phyloP scores from a whole-genome alignment of 352 stramenopile genomes.

The Phytophthora megakarya region DNA sequence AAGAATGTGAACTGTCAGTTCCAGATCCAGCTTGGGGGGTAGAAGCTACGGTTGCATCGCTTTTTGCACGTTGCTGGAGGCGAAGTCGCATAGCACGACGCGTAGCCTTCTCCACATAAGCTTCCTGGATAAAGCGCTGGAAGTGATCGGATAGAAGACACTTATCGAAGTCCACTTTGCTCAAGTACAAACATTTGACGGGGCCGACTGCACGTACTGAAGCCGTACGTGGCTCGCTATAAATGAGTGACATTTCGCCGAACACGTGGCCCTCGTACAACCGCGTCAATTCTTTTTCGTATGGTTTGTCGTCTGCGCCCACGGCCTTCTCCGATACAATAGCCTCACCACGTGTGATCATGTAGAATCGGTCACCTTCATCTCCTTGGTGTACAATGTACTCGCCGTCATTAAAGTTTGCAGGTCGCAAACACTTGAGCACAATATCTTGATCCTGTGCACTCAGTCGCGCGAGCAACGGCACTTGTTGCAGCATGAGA shows the following conservation, averaged over 20 bases:
- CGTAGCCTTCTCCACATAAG: conserved; percentile 87
- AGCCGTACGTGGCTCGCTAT: conserved; percentile 84
- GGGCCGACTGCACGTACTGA: conserved; percentile 77
- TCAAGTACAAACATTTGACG: conserved; percentile 88
- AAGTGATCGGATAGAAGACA: conserved; percentile 83
- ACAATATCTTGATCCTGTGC: conserved; percentile 82
- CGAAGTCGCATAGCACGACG: conserved; percentile 80
- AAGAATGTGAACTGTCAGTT: conserved; percentile 33
- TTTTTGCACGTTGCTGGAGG: conserved; percentile 63
- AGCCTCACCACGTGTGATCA: conserved; percentile 88
- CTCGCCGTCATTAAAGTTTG: conserved; percentile 86
- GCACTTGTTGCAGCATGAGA: conserved; percentile 89
- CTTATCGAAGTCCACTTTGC: conserved; percentile 89
- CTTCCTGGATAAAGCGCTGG: conserved; percentile 85
- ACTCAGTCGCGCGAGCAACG: conserved; percentile 70
- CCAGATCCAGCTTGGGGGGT: conserved; percentile 27
- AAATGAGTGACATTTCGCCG: conserved; percentile 89
- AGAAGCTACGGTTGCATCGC: conserved; percentile 19
- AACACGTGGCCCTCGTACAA: conserved; percentile 91
- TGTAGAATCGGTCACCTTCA: conserved; percentile 88
- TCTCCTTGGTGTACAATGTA: conserved; percentile 91
- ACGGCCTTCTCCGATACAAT: conserved; percentile 77
- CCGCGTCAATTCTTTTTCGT: conserved; percentile 80
- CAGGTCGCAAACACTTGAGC: conserved; percentile 76
- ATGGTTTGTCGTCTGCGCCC: conserved; percentile 42